Conservation (phyloP, 2,329 filamentous ascomycete species). For the Blumeria graminis region DNA sequence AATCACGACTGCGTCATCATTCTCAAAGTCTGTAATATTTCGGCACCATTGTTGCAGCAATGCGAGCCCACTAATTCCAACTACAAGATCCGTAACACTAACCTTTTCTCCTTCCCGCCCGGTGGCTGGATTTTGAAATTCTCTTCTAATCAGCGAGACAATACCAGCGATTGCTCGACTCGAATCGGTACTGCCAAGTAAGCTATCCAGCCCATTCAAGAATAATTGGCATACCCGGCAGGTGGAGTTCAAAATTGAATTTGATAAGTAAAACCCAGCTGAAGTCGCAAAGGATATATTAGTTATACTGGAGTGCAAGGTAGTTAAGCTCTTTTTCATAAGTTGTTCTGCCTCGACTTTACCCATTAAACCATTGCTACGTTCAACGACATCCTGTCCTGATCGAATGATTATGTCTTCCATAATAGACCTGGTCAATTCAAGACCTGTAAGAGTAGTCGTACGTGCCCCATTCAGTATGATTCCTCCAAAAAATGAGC, state of each 20-base stretch:
- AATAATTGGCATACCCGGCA: conserved; percentile 33
- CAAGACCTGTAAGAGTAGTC: conserved; percentile 17
- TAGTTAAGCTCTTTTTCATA: conserved; percentile 30
- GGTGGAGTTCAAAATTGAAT: conserved; percentile 26
- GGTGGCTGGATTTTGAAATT: conserved; percentile 38
- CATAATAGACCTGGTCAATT: conserved; percentile 17
- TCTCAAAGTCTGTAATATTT: conserved; percentile 26
- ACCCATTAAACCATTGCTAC: conserved; percentile 19
- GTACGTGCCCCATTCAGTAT: conserved; percentile 17
- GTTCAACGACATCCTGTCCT: conserved; percentile 15
- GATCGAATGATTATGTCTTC: conserved; percentile 17
- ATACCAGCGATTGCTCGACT: conserved; percentile 43
- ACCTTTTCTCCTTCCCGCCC: conserved; percentile 33
- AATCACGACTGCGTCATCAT: conserved; percentile 29
- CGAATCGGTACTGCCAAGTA: conserved; percentile 45
- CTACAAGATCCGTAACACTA: conserved; percentile 32
- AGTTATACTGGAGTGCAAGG: conserved; percentile 30
- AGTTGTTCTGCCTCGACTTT: conserved; percentile 29
- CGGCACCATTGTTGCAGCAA: conserved; percentile 34
- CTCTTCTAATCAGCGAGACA: conserved; percentile 35
- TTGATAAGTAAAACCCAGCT: conserved; percentile 33
- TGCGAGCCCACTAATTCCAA: conserved; percentile 34
- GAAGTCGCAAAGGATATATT: conserved; percentile 36
- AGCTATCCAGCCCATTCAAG: conserved; percentile 34
- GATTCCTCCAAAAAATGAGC: conserved; percentile 16